A percentile compares a stretch with the other conserved stretches of the same genome.
These are phyloP conservation scores for Xylariaceae sp. DNA, from an alignment of 2,329 filamentous ascomycete genomes.

Conservation along the genomic window DNA sequence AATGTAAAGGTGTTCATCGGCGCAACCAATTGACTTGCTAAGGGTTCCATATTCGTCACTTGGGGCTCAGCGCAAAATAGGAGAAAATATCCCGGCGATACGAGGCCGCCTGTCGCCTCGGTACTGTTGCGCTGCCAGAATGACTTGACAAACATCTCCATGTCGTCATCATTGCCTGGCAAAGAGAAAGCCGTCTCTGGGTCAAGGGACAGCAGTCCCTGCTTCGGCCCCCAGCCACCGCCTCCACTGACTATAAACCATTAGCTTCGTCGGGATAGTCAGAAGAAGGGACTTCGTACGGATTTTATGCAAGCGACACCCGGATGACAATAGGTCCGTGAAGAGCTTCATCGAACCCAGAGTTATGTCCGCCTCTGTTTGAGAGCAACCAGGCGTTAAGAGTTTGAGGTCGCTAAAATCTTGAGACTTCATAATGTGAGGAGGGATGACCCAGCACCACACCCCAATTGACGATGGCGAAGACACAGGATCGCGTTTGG, in stretches of 20 bases:
- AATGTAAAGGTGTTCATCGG: slow-evolving; percentile 16
- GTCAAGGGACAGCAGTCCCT: slow-evolving; percentile 72
- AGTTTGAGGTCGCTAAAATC: slow-evolving; percentile 22
- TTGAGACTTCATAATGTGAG: slow-evolving; percentile 23
- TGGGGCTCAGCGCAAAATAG: slow-evolving; percentile 55
- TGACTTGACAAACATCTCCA: slow-evolving; percentile 49
- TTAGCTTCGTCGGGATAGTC: slow-evolving; percentile 20
- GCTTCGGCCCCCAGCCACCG: slow-evolving; percentile 78
- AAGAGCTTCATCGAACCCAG: slow-evolving; percentile 28
- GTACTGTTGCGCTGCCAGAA: slow-evolving; percentile 35
- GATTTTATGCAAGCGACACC: slow-evolving; percentile 43
- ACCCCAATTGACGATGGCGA: slow-evolving; percentile 49
- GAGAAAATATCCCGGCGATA: slow-evolving; percentile 57
- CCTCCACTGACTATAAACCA: slow-evolving; percentile 62
- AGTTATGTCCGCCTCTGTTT: slow-evolving; percentile 26
- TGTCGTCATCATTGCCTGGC: slow-evolving; percentile 46
- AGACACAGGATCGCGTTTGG: slow-evolving; percentile 24
- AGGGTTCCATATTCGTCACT: slow-evolving; percentile 13
- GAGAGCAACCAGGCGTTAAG: slow-evolving; percentile 22
- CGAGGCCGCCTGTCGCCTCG: slow-evolving; percentile 48
- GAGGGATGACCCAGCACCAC: slow-evolving; percentile 66
- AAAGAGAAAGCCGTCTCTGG: slow-evolving; percentile 54
- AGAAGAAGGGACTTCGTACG: slow-evolving; percentile 32
- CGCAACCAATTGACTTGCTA: slow-evolving; percentile 8
- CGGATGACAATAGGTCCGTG: slow-evolving; percentile 34